Base-by-base conservation (phyloP, 2,329 filamentous ascomycete species). In the Aspergillus piperis region DNA sequence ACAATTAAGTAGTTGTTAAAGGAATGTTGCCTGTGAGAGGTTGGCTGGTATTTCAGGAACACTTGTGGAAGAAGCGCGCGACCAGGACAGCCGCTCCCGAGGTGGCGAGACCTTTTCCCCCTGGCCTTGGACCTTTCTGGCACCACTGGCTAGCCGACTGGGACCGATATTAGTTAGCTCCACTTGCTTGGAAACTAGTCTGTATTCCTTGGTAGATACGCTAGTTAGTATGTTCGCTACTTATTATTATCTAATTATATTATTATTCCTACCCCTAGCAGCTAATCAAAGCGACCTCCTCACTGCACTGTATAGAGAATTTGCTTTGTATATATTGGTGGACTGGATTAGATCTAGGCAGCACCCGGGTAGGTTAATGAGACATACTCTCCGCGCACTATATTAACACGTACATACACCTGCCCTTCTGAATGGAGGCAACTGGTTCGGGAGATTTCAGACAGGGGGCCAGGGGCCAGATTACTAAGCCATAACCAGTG, bases 91-190 rank as follows among this genome's bases (percentile, higher is more conserved):
- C 66, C 62, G 66, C 62, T 71, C 67, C 71, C 71, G 71, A 70
- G 69, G 73, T 75, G 73, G 73, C 73, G 73, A 73, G 72, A 73
- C 66, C 57, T 65, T 66, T 57, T 39, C 69, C 68, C 68, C 54
- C 58, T 64, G 57, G 62, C 44, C 61, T 60, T 58, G 59, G 55
- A 44, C 51, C 54, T 62, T 58, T 61, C 63, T 73, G 69, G 70
- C 69, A 70, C 71, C 71, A 73, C 71, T 68, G 60, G 60, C 65
- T 65, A 71, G 69, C 72, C 71, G 72, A 72, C 68, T 68, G 60
- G 62, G 66, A 64, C 66, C 65, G 66, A 67, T 66, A 23, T 41
- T 53, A 42, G 27, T 36, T 15, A 53, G 42, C 25, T 53, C 62
- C 62, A 61, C 56, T 39, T 57, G 42, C 23, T 32, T 21, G n/a